A percentile compares a stretch with the other conserved stretches of the same genome.
These are phyloP conservation scores for Ocimum tenuiflorum DNA, from an alignment of 257 asterid species.

Conservation along the genomic window DNA sequence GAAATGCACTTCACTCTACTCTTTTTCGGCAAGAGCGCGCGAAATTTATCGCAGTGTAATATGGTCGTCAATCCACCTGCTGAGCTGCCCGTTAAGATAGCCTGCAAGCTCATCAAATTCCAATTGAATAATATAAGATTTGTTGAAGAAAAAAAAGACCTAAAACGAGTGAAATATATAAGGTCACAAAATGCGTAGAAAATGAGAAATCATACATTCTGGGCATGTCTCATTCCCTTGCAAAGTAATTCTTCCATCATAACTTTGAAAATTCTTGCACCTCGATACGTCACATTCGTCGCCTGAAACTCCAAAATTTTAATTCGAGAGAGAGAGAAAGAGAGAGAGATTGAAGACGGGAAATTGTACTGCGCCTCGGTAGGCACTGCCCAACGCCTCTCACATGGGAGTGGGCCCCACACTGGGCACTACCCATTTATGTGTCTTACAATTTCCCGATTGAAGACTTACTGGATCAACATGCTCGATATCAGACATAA, in stretches of 20 bases:
- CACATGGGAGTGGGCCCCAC: too few species aligned
- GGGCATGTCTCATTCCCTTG: slow-evolving; percentile 34
- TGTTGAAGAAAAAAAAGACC: too few species aligned
- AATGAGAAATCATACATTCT: slow-evolving; percentile 18
- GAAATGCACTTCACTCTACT: slow-evolving; percentile 37
- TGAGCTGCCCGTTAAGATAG: slow-evolving; percentile 35
- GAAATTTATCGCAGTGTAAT: slow-evolving; percentile 37
- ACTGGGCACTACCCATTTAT: too few species aligned
- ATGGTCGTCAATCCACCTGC: slow-evolving; percentile 47
- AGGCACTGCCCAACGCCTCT: too few species aligned
- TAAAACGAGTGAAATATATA: too few species aligned
- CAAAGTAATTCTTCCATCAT: slow-evolving; percentile 28
- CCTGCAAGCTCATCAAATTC: slow-evolving; percentile 26
- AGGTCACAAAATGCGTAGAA: background rate
- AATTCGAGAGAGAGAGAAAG: background rate
- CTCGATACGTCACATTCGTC: slow-evolving; percentile 28
- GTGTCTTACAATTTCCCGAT: too few species aligned
- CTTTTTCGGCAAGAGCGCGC: slow-evolving; percentile 18
- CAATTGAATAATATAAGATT: background rate
- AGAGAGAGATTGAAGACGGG: too few species aligned
- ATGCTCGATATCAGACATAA: slow-evolving; percentile 21
- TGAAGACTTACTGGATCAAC: slow-evolving; percentile 20
- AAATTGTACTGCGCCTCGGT: too few species aligned
- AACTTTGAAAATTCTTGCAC: slow-evolving; percentile 35
- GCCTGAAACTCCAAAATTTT: too few species aligned